Conservation (phyloP, 768 basidiomycete species). For the Rhizopogon roseolus region DNA sequence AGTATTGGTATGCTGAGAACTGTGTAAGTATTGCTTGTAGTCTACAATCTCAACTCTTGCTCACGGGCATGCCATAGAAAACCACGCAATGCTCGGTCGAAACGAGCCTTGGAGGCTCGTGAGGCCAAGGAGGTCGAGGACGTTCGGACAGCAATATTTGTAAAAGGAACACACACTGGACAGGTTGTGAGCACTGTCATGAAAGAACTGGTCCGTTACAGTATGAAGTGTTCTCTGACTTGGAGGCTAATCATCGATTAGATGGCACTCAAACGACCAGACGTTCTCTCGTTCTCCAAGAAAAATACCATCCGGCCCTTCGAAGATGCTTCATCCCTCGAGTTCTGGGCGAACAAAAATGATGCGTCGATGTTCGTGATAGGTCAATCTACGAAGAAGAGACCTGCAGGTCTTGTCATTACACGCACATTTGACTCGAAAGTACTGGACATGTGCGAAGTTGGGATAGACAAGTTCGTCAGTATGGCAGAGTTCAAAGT, state of each 20-base stretch:
- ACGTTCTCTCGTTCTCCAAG: constrained; percentile 90
- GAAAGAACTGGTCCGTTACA: constrained; percentile 73
- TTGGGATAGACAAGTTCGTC: constrained; percentile 79
- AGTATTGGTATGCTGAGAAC: constrained; percentile 20
- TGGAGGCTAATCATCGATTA: constrained; percentile 21
- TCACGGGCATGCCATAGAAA: constrained; percentile 42
- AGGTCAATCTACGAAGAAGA: constrained; percentile 91
- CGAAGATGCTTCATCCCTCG: constrained; percentile 73
- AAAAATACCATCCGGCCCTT: constrained; percentile 92
- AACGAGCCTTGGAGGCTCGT: constrained; percentile 81
- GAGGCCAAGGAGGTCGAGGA: constrained; percentile 90
- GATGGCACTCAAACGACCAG: constrained; percentile 92
- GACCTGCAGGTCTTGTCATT: constrained; percentile 83
- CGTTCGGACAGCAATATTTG: constrained; percentile 83
- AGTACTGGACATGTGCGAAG: constrained; percentile 92
- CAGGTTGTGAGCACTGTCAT: constrained; percentile 76
- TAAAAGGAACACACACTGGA: constrained; percentile 82
- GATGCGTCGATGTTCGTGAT: constrained; percentile 89
- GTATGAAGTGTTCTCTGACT: background rate
- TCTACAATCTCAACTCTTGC: background rate
- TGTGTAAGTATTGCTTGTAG: constrained; percentile 16
- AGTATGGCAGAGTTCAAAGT: constrained; percentile 86
- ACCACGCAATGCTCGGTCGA: constrained; percentile 94
- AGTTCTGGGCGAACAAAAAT: constrained; percentile 93
- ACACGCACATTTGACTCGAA: constrained; percentile 82